These are phyloP conservation scores for Yarrowia alimentaria DNA, from an alignment of 805 yeast species.

Conservation along the genomic window DNA sequence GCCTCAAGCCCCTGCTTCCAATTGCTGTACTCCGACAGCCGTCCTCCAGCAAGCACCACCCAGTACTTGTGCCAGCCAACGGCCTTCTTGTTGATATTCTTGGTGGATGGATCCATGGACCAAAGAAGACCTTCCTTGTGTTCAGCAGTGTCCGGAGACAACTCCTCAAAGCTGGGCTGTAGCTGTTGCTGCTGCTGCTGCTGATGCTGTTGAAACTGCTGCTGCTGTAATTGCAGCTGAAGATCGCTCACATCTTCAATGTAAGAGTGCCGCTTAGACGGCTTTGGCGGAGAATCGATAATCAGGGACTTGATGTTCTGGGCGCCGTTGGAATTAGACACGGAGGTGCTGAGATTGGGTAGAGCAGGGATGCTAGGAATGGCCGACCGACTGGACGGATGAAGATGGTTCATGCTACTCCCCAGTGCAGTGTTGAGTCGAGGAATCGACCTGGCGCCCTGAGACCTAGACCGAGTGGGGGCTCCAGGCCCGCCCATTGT, in stretches of 20 bases:
- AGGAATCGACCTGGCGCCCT: constrained; percentile 19
- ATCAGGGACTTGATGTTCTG: constrained; percentile 25
- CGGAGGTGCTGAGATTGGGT: constrained; percentile 1
- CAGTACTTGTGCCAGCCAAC: constrained; percentile 81
- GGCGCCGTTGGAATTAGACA: background rate
- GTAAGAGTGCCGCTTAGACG: constrained; percentile 1
- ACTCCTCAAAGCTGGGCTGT: constrained; percentile 1
- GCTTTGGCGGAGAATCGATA: constrained; percentile 19
- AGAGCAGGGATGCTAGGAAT: constrained; percentile 3
- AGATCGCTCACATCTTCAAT: constrained; percentile 4
- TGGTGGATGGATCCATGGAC: constrained; percentile 44
- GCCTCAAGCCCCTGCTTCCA: constrained; percentile 70
- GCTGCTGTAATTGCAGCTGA: background rate
- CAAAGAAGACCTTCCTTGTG: constrained; percentile 46
- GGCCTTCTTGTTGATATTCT: constrained; percentile 39
- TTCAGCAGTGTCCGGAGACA: constrained; percentile 16
- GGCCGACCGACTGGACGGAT: constrained; percentile 6
- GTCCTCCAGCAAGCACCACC: constrained; percentile 72
- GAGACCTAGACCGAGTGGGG: constrained; percentile 20
- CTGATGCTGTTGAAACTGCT: too few species aligned
- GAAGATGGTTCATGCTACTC: background rate
- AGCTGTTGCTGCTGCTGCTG: too few species aligned
- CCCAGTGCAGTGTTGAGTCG: constrained; percentile 9
- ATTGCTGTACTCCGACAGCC: constrained; percentile 67
- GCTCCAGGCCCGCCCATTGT: background rate